Evolutionary conservation across 2,329 filamentous ascomycete genomes (phyloP).

Genomic region (Penicillium sp.): DNA sequence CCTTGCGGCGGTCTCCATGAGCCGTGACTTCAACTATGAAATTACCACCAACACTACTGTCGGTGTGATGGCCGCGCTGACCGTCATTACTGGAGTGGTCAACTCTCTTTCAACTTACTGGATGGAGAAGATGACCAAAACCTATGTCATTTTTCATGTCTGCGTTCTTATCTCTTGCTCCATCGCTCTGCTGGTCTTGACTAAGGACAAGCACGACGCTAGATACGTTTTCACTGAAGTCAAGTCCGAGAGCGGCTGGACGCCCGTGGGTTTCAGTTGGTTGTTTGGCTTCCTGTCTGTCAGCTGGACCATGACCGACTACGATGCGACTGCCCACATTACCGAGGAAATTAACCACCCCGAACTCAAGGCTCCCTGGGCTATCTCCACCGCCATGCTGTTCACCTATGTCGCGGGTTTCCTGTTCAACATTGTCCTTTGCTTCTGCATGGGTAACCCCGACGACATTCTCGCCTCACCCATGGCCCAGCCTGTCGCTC

Average conservation of each 20-base stretch:
- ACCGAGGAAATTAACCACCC: conserved; percentile 57
- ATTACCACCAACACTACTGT: conserved; percentile 53
- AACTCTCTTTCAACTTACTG: conserved; percentile 60
- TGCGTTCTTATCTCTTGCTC: conserved; percentile 54
- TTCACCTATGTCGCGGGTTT: conserved; percentile 60
- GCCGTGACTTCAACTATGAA: conserved; percentile 49
- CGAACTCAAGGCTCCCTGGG: conserved; percentile 57
- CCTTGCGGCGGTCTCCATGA: conserved; percentile 58
- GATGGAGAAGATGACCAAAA: conserved; percentile 61
- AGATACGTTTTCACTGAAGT: conserved; percentile 60
- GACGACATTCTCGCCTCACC: conserved; percentile 48
- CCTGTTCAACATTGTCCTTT: conserved; percentile 61
- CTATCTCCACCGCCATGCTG: conserved; percentile 58
- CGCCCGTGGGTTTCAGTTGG: conserved; percentile 57
- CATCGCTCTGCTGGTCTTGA: conserved; percentile 55
- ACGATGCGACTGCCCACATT: conserved; percentile 52
- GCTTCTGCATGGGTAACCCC: conserved; percentile 59
- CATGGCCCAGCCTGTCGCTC: conserved; percentile 57
- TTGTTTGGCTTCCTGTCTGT: conserved; percentile 64
- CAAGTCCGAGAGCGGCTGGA: conserved; percentile 56
- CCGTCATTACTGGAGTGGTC: conserved; percentile 54
- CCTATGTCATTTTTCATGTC: conserved; percentile 61
- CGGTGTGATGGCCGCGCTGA: conserved; percentile 59
- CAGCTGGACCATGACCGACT: conserved; percentile 63
- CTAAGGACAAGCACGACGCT: conserved; percentile 54